Base-by-base conservation (phyloP, 1,139 yeast species). In the Magnusiomyces magnusii region DNA sequence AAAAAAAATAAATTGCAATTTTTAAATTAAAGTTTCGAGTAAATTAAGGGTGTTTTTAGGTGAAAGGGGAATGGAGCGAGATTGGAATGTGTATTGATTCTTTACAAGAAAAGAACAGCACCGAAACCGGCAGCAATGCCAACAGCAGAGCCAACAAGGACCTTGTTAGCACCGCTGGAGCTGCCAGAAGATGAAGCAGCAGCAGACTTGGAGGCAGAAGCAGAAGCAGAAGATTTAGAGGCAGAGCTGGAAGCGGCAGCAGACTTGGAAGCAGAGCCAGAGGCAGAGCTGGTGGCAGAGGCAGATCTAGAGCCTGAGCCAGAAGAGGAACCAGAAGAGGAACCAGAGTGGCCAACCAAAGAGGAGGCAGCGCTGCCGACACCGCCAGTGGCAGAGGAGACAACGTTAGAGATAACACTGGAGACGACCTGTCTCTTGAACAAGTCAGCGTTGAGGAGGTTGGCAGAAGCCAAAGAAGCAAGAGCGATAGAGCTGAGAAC, bases 401-500 rank as follows among this genome's bases (percentile, higher is more conserved):
- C 13, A 21, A 41, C 21, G 19, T 10, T 31, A 41, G 21, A 15
- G 19, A 41, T 19, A 17, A 44, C n/a, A 27, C 17, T 21, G 27
- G 49, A 44, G 17, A 21, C 49, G 10, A 21, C 27, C 17, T 44
- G 49, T 44, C 49, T 44, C 27, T 44, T 44, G 27, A 44, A n/a
- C 5, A 39, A 10, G 83, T 86, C 86, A 77, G 91, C 92, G 68
- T 92, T 86, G 76, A 86, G 80, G 75, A 92, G 86, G 81, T 86
- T 86, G 78, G 86, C 91, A 79, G 85, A 86, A 54, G 66, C 66
- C 86, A 82, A 86, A 85, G 82, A 81, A 76, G 81, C 83, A 79
- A 85, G 51, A 27, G 51, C 87, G 80, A 89, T 82, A 73, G 84
- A 79, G 80, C 89, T 83, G 61, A 85, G 74, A 64, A 85, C 89